Base-by-base conservation (phyloP, 2,329 filamentous ascomycete genomes). In the Sordariomycetes sp. region DNA sequence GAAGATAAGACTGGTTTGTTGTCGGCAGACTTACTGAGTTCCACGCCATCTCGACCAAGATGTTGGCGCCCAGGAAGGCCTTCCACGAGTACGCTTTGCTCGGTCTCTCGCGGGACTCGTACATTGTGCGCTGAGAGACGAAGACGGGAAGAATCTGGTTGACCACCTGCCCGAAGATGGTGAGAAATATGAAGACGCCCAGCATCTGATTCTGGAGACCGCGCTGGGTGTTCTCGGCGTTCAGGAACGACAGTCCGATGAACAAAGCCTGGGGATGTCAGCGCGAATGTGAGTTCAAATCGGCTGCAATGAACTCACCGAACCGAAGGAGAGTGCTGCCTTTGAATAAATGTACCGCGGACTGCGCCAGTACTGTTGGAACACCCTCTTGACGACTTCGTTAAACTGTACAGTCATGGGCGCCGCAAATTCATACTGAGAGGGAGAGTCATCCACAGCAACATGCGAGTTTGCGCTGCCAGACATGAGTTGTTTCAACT, bases 181-280 rank as follows among this genome's bases (percentile, higher is more conserved):
- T 86, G 36, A 75, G 70, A 33, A 86, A 56, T 74, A 86, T 80
- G 58, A 88, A 88, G 26, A 85, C 75, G 30, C 70, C 68, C 54
- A 87, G 87, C 51, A 87, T 66, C 34, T 83, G 73, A 49, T 82
- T 82, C 47, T 86, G 79, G 44, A 86, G 71, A n/a, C 82, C 82
- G 16, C 81, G 75, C 32, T 72, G 61, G 0, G 73, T 75, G 33
- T 65, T 64, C 6, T 72, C 38, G 5, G 61, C 50, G 4, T 62
- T 31, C 58, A 66, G 85, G 54, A 87, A 85, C 0, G 78, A 81
- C 52, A 86, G 83, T 1, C 82, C 83, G 38, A 87, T 80, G 50
- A 88, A 88, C n/a, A n/a, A n/a, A n/a, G n/a, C n/a, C n/a, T n/a
- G n/a, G n/a, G n/a, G n/a, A n/a, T n/a, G n/a, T n/a, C n/a, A n/a